Evolutionary conservation across 192 early-diverging fungal species (phyloP).

Genomic region (Backusella westeae): DNA sequence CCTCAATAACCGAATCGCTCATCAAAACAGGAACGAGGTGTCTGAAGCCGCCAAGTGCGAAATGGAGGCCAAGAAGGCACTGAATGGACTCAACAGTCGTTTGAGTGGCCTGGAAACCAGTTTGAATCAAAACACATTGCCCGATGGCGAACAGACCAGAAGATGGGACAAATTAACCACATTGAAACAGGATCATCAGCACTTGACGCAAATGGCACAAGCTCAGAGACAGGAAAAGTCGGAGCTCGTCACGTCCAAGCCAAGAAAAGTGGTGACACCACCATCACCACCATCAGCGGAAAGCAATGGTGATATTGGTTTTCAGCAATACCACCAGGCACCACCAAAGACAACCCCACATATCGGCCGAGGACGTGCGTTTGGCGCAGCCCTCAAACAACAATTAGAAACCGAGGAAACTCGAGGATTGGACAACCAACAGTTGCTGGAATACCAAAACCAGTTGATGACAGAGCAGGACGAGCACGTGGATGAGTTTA

Average conservation of each 20-base stretch:
- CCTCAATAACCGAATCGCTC: slow-evolving; percentile 66
- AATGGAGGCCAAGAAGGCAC: slow-evolving; percentile 69
- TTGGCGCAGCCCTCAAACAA: slow-evolving; percentile 7
- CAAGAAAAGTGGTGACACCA: not conserved
- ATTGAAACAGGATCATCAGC: slow-evolving; percentile 66
- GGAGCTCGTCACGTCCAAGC: not conserved
- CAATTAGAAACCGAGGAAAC: slow-evolving; percentile 73
- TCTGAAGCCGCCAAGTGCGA: slow-evolving; percentile 72
- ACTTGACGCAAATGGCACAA: slow-evolving; percentile 56
- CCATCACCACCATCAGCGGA: not conserved
- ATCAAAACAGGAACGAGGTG: slow-evolving; percentile 68
- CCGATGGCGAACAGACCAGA: slow-evolving; percentile 71
- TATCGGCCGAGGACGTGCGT: slow-evolving; percentile 13
- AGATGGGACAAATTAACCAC: slow-evolving; percentile 74
- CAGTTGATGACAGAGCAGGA: slow-evolving; percentile 85
- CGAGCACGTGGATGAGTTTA: slow-evolving; percentile 66
- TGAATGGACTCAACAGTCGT: slow-evolving; percentile 47
- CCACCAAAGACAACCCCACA: not conserved
- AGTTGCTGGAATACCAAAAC: slow-evolving; percentile 73
- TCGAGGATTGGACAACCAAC: slow-evolving; percentile 73
- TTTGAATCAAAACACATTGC: slow-evolving; percentile 37
- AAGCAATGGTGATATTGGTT: not conserved
- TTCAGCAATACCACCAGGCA: not conserved
- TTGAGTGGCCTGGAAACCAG: slow-evolving; percentile 52
- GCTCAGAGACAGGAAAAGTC: slow-evolving; percentile 29